Evolutionary conservation across 495 filamentous ascomycete genomes (phyloP).

Genomic region (Neurospora sublineolata): DNA sequence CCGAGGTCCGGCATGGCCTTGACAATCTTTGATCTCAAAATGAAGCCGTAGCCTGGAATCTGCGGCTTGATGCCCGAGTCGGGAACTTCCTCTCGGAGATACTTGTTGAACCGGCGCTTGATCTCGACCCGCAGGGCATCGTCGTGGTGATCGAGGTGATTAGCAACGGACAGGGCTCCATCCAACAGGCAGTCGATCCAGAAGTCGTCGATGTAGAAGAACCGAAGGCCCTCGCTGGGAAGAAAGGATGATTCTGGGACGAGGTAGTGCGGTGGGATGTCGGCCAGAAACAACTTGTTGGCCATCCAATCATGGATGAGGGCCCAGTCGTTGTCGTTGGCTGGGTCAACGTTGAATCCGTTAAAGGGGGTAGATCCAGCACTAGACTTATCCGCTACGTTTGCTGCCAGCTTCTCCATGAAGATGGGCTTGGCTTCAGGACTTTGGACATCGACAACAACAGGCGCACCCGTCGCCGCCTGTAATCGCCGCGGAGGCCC

Average conservation of each 20-base stretch:
- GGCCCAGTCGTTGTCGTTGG: conserved; percentile 20
- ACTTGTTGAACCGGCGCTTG: conserved; percentile 21
- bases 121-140: conserved; percentile 23
- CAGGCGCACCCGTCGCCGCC: neutral
- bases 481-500: neutral
- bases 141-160: conserved; percentile 20
- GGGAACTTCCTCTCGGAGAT: conserved; percentile 2
- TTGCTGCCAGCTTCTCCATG: neutral
- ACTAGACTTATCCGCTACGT: neutral
- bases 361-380: conserved; percentile 13
- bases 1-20: conserved; percentile 9
- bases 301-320: conserved; percentile 27
- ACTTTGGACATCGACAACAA: neutral
- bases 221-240: conserved; percentile 30
- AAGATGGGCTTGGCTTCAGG: neutral
- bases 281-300: conserved; percentile 25
- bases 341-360: conserved; percentile 21
- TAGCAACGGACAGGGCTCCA: conserved; percentile 33
- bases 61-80: conserved; percentile 1
- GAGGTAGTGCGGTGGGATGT: conserved; percentile 31
- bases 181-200: conserved; percentile 38
- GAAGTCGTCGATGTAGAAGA: conserved; percentile 33
- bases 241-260: conserved; percentile 27
- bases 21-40: conserved; percentile 6
- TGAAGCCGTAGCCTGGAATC: conserved; percentile 7